Conservation (phyloP, 371 early-diverging fungal genomes). For the Lichtheimia ornata region DNA sequence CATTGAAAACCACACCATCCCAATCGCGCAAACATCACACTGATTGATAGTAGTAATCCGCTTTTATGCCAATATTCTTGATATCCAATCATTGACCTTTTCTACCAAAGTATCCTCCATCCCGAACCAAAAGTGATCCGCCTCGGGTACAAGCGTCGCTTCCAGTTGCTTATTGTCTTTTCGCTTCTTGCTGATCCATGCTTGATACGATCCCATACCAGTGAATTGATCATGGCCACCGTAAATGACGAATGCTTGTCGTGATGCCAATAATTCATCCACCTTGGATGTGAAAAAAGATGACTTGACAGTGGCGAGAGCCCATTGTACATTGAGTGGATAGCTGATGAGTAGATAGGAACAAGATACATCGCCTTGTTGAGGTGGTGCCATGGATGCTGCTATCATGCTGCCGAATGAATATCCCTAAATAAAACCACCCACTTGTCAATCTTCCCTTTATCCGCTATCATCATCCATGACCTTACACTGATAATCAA, state of each 20-base stretch:
- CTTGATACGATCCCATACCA: slow-evolving; percentile 19
- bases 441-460: background rate
- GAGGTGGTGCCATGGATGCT: slow-evolving; percentile 19
- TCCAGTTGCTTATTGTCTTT: slow-evolving; percentile 1
- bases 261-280: slow-evolving; percentile 4
- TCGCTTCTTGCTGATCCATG: slow-evolving; percentile 24
- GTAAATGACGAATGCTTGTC: slow-evolving; percentile 23
- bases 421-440: slow-evolving; percentile 34
- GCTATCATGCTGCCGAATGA: slow-evolving; percentile 55
- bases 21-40: background rate
- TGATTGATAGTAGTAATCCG: background rate
- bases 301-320: slow-evolving; percentile 28
- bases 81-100: slow-evolving; percentile 10
- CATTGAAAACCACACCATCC: background rate
- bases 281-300: slow-evolving; percentile 29
- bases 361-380: slow-evolving; percentile 17
- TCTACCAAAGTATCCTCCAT: slow-evolving; percentile 13
- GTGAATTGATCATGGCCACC: slow-evolving; percentile 49
- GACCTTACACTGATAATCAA: slow-evolving; percentile 24
- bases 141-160: slow-evolving; percentile 15
- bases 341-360: slow-evolving; percentile 40
- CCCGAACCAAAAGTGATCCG: slow-evolving; percentile 44
- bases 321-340: slow-evolving; percentile 45
- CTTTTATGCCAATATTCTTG: no score
- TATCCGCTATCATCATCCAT: background rate